phyloP scores from a whole-genome alignment of 1,284 basidiomycete genomes.

The Cryptococcus jaspeensis region DNA sequence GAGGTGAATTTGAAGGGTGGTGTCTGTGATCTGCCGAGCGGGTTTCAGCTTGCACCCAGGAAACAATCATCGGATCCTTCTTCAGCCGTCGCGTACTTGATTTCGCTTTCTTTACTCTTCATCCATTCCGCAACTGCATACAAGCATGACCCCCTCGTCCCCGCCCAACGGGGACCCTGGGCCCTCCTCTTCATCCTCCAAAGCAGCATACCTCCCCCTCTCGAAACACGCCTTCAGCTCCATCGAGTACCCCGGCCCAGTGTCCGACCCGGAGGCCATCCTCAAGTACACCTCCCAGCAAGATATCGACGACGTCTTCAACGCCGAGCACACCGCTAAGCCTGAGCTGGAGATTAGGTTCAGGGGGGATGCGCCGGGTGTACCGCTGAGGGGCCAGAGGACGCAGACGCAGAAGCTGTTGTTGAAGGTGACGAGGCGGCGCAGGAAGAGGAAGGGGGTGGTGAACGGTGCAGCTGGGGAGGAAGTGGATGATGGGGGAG shows the following conservation, averaged over 20 bases:
- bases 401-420: constrained; percentile 73
- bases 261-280: constrained; percentile 60
- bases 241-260: constrained; percentile 86
- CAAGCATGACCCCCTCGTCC: background rate
- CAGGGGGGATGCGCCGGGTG: constrained; percentile 67
- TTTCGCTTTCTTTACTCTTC: background rate
- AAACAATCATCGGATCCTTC: background rate
- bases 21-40: no score
- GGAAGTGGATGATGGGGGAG: constrained; percentile 54
- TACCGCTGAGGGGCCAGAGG: constrained; percentile 76
- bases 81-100: background rate
- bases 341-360: constrained; percentile 72
- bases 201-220: constrained; percentile 55
- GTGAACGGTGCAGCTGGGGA: constrained; percentile 10
- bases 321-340: constrained; percentile 42
- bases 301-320: constrained; percentile 70
- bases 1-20: background rate
- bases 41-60: no score
- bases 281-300: constrained; percentile 67
- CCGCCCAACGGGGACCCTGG: background rate
- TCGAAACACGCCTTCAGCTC: constrained; percentile 68
- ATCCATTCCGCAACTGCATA: background rate
- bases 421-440: constrained; percentile 65
- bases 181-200: constrained; percentile 7
- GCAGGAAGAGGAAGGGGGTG: constrained; percentile 42